Evolutionary conservation across 2,329 filamentous ascomycete species (phyloP), one percentile per base, ranked within the genome.

Genomic region (Cercospora sp.): DNA sequence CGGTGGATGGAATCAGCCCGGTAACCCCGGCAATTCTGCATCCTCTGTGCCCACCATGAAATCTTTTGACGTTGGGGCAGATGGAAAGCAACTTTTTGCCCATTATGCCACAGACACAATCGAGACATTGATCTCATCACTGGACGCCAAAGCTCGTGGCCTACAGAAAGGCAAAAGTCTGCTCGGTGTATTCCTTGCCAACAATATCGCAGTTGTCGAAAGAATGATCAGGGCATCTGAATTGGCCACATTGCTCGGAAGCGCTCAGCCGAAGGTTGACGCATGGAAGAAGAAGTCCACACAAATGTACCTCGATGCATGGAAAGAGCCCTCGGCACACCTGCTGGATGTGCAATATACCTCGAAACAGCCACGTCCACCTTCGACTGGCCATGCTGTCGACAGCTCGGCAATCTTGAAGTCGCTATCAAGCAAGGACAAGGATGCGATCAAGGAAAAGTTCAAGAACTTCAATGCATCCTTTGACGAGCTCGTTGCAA

Each of bases 361-460:
- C 0, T 95, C 89, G 77, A 90, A 92, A 42, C 80, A 80, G 60
- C 81, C 88, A 61, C 89, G 93, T 18, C 92, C 93, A 13, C 86
- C 89, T 0, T 94, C 91, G 2, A 88, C 88, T 28, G 87, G 87
- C n/a, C 78, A 79, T 9, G 79, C 80, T 23, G 84, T 89, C 58
- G 94, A 97, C 79, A 95, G 92, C 2, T 89, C 89, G 16, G 90
- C 91, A 0, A 91, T 97, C 67, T 85, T 98, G 68, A 97, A 96
- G 80, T 87, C 87, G 0, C 83, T 98, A 3, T 89, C 87, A 57
- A 93, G 90, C 75, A 97, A 97, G 79, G 95, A 99, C 77, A 96
- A 94, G 80, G 95, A 99, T 77, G 90, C 89, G 67, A 96, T 98
- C 81, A 99, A 99, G 81, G 89, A 93, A 79, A 98, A 98, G 80